phyloP scores from a whole-genome alignment of 176 grass and related monocot genomes.

The Raddia guianensis region DNA sequence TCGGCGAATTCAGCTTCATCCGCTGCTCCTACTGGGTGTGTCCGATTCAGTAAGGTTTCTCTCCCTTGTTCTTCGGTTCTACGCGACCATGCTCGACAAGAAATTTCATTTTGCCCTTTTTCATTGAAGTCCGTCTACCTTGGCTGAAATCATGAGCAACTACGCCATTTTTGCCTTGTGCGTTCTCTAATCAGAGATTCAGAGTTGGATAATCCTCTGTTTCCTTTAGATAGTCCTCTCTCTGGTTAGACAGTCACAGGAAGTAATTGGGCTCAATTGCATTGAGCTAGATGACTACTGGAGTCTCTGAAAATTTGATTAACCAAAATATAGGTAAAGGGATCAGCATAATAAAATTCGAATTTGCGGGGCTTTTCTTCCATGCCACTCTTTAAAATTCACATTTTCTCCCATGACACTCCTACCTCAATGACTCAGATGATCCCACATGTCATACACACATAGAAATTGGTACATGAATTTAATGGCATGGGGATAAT shows the following conservation, averaged over 20 bases:
- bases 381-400: no score
- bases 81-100: not conserved
- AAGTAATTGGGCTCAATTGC: not conserved
- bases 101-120: not conserved
- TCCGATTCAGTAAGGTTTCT: slow-evolving; percentile 4
- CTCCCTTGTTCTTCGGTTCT: not conserved
- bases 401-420: no score
- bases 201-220: not conserved
- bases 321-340: not conserved
- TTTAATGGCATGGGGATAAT: no score
- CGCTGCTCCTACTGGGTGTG: not conserved
- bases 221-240: not conserved
- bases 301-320: not conserved
- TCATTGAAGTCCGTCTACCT: not conserved
- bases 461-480: no score
- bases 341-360: not conserved
- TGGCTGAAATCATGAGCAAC: not conserved
- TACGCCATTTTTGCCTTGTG: not conserved
- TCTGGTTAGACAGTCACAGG: not conserved
- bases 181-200: not conserved
- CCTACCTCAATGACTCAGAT: no score
- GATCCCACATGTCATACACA: no score
- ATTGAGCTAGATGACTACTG: no score
- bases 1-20: not conserved
- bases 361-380: no score